Evolutionary conservation across 2,329 filamentous ascomycete species (phyloP).

Genomic region (Penicillium palitans): DNA sequence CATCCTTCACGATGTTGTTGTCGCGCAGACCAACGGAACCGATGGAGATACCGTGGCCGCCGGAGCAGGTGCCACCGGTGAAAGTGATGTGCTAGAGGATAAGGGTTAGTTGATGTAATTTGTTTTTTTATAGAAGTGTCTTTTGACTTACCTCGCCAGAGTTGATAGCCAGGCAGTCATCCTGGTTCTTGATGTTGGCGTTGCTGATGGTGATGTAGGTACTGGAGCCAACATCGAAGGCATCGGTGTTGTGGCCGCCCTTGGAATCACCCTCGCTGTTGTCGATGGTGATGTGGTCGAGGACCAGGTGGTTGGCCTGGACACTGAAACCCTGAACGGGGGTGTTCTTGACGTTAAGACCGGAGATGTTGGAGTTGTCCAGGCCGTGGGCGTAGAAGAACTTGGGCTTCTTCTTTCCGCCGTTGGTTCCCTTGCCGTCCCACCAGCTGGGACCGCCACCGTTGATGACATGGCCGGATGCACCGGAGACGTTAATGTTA

Average conservation of each 20-base stretch:
- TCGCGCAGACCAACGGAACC: constrained; percentile 59
- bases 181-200: constrained; percentile 58
- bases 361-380: constrained; percentile 35
- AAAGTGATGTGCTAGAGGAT: constrained; percentile 30
- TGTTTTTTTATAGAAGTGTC: not conserved
- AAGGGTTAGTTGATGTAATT: not conserved
- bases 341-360: constrained; percentile 40
- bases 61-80: constrained; percentile 33
- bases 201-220: constrained; percentile 52
- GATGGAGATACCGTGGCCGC: constrained; percentile 53
- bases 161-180: constrained; percentile 62
- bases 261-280: constrained; percentile 55
- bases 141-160: constrained; percentile 46
- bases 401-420: constrained; percentile 65
- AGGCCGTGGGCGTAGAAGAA: constrained; percentile 56
- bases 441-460: constrained; percentile 60
- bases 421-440: constrained; percentile 61
- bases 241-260: constrained; percentile 56
- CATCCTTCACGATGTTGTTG: constrained; percentile 56
- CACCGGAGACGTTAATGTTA: constrained; percentile 54
- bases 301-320: constrained; percentile 51
- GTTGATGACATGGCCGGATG: constrained; percentile 55
- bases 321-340: constrained; percentile 42
- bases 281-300: constrained; percentile 58
- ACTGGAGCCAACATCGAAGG: constrained; percentile 42